Conservation (phyloP, 495 filamentous ascomycete species). For the Bacidia rubella region DNA sequence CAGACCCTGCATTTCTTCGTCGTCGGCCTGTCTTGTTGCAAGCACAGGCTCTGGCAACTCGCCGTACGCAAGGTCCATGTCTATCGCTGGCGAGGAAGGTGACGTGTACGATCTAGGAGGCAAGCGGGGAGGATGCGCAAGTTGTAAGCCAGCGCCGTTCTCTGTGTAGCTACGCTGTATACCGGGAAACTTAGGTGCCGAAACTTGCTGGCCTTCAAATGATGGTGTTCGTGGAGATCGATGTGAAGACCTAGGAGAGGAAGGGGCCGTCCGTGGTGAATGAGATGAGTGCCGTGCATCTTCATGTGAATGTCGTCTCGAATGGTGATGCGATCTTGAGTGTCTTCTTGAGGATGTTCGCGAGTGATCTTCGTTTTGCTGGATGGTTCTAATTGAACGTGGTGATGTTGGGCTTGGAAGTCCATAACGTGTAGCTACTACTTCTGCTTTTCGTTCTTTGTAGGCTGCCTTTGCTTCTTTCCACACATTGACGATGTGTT, state of each 20-base stretch:
- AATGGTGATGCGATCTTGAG: slow-evolving; percentile 11
- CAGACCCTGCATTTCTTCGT: slow-evolving; percentile 50
- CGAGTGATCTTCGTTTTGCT: slow-evolving; percentile 38
- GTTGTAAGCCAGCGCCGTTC: slow-evolving; percentile 1
- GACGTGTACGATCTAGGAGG: slow-evolving; percentile 16
- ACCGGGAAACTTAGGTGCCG: slow-evolving; percentile 2
- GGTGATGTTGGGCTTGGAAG: slow-evolving; percentile 39
- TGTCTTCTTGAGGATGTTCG: slow-evolving; percentile 30
- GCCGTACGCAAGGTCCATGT: slow-evolving; percentile 84
- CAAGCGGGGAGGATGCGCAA: slow-evolving; percentile 5
- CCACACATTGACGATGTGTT: slow-evolving; percentile 74
- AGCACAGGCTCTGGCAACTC: slow-evolving; percentile 42
- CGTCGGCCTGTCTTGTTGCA: slow-evolving; percentile 14
- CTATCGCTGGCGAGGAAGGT: slow-evolving; percentile 32
- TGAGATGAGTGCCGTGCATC: slow-evolving; percentile 4
- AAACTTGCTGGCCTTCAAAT: slow-evolving; percentile 12
- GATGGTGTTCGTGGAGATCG: slow-evolving; percentile 9
- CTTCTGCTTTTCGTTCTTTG: slow-evolving; percentile 64
- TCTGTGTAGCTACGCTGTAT: slow-evolving; percentile 35
- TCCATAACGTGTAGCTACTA: slow-evolving; percentile 51
- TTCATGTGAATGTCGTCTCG: slow-evolving; percentile 2
- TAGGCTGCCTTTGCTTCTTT: slow-evolving; percentile 80
- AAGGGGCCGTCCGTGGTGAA: slow-evolving; percentile 1
- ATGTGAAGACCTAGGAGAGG: slow-evolving; percentile 8
- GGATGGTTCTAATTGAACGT: slow-evolving; percentile 32